Conservation (phyloP, 176 grass and related monocot species). For the Rhynchospora tenuis region DNA sequence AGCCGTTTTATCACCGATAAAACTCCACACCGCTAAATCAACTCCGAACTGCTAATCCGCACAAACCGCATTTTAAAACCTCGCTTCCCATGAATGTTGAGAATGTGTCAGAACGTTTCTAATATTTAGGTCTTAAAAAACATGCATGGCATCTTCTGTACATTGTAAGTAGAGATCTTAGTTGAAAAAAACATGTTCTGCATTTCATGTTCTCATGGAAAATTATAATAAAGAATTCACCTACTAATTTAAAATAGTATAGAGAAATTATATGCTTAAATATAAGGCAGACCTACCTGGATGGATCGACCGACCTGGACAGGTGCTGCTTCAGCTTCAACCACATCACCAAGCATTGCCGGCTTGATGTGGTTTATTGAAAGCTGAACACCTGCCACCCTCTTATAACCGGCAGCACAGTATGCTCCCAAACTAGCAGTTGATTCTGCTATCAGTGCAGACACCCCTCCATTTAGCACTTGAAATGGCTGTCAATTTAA, state of each 20-base stretch:
- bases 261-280: background rate
- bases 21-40: too few species aligned
- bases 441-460: slow-evolving; percentile 67
- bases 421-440: slow-evolving; percentile 61
- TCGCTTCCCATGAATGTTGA: background rate
- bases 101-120: background rate
- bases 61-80: too few species aligned
- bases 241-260: background rate
- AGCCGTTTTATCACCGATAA: too few species aligned
- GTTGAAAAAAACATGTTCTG: background rate
- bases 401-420: slow-evolving; percentile 39
- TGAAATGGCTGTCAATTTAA: slow-evolving; percentile 46
- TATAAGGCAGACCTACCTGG: slow-evolving; percentile 36
- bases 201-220: background rate
- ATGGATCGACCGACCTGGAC: slow-evolving; percentile 56
- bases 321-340: slow-evolving; percentile 46
- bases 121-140: background rate
- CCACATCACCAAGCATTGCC: slow-evolving; percentile 52
- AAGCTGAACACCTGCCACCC: slow-evolving; percentile 70
- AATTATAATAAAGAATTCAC: background rate
- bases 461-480: slow-evolving; percentile 69
- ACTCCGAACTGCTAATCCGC: too few species aligned
- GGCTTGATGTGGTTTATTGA: slow-evolving; percentile 72
- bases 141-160: background rate
- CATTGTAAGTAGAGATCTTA: background rate